Conservation (phyloP, 352 stramenopile genomes). For the Pythium dissimile region DNA sequence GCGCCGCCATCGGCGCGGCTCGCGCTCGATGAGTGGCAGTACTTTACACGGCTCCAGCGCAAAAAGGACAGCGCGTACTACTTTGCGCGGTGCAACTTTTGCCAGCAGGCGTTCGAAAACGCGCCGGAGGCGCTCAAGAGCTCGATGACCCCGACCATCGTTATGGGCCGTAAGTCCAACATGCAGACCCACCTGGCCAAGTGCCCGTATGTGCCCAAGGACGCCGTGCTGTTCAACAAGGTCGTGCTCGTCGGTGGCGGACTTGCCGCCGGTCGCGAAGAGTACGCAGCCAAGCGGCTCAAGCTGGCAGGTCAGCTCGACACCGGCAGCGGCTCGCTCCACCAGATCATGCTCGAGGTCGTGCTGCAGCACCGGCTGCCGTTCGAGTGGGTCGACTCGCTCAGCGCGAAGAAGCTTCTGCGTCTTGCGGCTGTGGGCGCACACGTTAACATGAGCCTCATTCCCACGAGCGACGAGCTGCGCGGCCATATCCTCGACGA, state of each 20-base stretch:
- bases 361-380: slow-evolving; percentile 60
- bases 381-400: slow-evolving; percentile 61
- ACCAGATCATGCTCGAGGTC: slow-evolving; percentile 45
- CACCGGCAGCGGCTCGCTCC: slow-evolving; percentile 21
- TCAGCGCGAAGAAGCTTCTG: slow-evolving; percentile 51
- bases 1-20: slow-evolving; percentile 28
- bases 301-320: slow-evolving; percentile 6
- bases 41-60: slow-evolving; percentile 71
- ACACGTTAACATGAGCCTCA: slow-evolving; percentile 12
- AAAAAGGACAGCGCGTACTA: slow-evolving; percentile 75
- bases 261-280: slow-evolving; percentile 2
- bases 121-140: slow-evolving; percentile 42
- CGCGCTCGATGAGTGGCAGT: slow-evolving; percentile 73
- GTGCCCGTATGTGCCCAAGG: slow-evolving; percentile 65
- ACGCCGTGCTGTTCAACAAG: slow-evolving; percentile 29
- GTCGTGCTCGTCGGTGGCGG: background rate
- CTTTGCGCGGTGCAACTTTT: slow-evolving; percentile 79
- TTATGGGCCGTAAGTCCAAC: slow-evolving; percentile 77
- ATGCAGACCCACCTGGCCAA: slow-evolving; percentile 84
- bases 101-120: slow-evolving; percentile 56
- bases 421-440: slow-evolving; percentile 19
- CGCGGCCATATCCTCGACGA: slow-evolving; percentile 42
- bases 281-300: slow-evolving; percentile 14
- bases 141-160: slow-evolving; percentile 48
- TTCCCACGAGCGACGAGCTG: slow-evolving; percentile 35